Evolutionary conservation across 2,329 filamentous ascomycete species (phyloP), one percentile per base, ranked within the genome.

Genomic region (Trichophyton mentagrophytes): DNA sequence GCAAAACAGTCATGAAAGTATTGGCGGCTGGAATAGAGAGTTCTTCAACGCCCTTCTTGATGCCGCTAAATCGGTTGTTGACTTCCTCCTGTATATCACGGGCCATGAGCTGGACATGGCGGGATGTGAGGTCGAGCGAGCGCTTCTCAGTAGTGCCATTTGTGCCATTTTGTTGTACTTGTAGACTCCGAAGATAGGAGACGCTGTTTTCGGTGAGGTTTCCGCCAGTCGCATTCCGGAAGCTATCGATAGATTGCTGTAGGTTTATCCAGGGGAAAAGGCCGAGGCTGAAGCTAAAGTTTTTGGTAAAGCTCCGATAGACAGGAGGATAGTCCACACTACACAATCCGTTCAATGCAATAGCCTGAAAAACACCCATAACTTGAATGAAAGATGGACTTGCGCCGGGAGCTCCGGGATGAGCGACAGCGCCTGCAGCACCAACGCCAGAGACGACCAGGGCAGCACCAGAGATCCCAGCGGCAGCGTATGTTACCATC

Each of bases 331-430:
- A 90, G 67, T 86, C 83, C 67, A 95, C 91, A 62, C 89, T 95
- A 72, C 96, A 80, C 93, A 97, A 97, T 65, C 93, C 91, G 73
- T 93, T 96, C 78, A 93, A 87, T 30, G 93, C 90, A 80, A 97
- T 88, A 57, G 87, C 86, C 74, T 97, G 91, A 73, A 97, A 96
- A 83, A 89, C 95, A 64, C 86, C 85, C 66, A 96, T 82, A 56
- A 95, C 85, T 69, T 96, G 89, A 51, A 80, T 81, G 71, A 97
- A 96, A 59, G 86, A 89, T 27, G 93, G 93, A 67, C 89, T 93
- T 46, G 86, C 78, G 9, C 86, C 80, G 1, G 84, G 79, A 11
- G 80, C 79, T 13, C 85, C 87, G 9, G 81, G 76, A 20, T 80
- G 79, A 17, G 85, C 73, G 7, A 80, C 82, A 42, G 83, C 79